Percentiles rank a stretch among this genome's conserved stretches.
Conservation (phyloP, 2,329 filamentous ascomycete species). For the Neocatenulostroma microsporum region DNA sequence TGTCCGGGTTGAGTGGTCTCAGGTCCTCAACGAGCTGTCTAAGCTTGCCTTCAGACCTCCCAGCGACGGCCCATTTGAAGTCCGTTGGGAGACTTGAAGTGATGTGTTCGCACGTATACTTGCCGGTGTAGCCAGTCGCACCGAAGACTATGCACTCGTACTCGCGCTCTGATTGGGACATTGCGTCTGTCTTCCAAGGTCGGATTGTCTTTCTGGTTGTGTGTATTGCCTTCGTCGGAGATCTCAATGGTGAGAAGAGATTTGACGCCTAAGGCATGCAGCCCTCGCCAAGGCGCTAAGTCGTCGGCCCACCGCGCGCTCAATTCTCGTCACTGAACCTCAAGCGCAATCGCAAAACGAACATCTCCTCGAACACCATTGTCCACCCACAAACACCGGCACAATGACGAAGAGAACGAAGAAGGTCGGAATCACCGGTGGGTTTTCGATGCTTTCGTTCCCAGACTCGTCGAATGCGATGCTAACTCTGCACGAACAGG, state of each 20-base stretch:
- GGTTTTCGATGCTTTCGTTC: slow-evolving; percentile 69
- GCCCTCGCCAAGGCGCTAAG: too few species aligned
- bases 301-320: too few species aligned
- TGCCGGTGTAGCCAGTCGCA: slow-evolving; percentile 76
- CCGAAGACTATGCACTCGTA: slow-evolving; percentile 62
- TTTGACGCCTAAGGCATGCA: too few species aligned
- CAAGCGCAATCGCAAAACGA: neutral
- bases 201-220: too few species aligned
- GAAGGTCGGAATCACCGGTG: slow-evolving; percentile 95
- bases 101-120: slow-evolving; percentile 67
- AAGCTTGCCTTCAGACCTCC: slow-evolving; percentile 71
- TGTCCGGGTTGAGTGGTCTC: slow-evolving; percentile 59
- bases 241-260: too few species aligned
- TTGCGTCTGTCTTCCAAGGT: too few species aligned
- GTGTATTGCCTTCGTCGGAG: too few species aligned
- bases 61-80: slow-evolving; percentile 80
- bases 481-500: neutral
- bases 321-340: too few species aligned
- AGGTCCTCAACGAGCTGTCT: slow-evolving; percentile 60
- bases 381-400: slow-evolving; percentile 25
- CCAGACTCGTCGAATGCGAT: slow-evolving; percentile 4
- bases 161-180: slow-evolving; percentile 38
- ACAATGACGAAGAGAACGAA: slow-evolving; percentile 94
- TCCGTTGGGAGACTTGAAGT: slow-evolving; percentile 61
- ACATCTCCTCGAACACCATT: slow-evolving; percentile 9